A percentile compares a stretch with the other conserved stretches of the same genome.
Conservation (phyloP, 1,284 basidiomycete species). For the Ceratobasidium sp. region DNA sequence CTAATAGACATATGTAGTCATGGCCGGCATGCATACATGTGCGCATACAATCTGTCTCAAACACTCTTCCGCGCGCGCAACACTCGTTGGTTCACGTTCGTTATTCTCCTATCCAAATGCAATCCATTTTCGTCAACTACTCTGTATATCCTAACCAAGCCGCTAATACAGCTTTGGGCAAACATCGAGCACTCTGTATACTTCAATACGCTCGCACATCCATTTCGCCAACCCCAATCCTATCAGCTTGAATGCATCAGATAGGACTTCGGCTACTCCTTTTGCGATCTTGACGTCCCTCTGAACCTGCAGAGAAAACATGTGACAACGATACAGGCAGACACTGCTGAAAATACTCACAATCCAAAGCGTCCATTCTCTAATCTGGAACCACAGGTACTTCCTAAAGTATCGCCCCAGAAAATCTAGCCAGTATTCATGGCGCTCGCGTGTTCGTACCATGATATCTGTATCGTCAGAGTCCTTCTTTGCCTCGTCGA, state of each 20-base stretch:
- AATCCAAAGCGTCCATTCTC: background rate
- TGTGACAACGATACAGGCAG: too few species aligned
- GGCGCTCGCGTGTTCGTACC: background rate
- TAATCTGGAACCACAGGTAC: background rate
- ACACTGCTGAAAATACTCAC: background rate
- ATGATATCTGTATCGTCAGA: background rate
- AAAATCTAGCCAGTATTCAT: background rate
- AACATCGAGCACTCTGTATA: background rate
- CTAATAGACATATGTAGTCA: too few species aligned
- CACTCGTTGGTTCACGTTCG: too few species aligned
- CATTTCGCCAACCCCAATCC: background rate
- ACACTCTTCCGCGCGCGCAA: too few species aligned
- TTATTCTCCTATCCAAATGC: too few species aligned
- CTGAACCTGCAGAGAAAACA: background rate
- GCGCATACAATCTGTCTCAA: too few species aligned
- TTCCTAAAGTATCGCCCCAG: background rate
- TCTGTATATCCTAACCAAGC: too few species aligned
- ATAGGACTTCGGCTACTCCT: background rate
- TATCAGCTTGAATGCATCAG: background rate
- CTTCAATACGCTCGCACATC: slow-evolving; percentile 2
- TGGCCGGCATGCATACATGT: too few species aligned
- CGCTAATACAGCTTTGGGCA: background rate
- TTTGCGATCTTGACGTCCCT: background rate
- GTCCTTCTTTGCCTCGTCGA: background rate
- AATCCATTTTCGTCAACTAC: too few species aligned